phyloP scores from a whole-genome alignment of 805 yeast genomes.

The Monosporozyma unispora region DNA sequence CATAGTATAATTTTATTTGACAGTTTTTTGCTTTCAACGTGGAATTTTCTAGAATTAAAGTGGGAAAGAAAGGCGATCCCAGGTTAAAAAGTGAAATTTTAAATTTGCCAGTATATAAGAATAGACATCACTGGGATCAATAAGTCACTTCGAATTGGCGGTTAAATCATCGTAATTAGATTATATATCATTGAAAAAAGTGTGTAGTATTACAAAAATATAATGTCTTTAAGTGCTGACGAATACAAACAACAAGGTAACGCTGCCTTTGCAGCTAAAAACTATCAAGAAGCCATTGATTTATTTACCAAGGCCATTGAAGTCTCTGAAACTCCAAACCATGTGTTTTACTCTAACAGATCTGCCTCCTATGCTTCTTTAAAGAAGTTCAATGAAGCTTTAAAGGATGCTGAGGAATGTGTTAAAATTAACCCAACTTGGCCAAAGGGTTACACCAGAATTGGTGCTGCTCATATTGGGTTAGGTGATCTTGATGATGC shows the following conservation, averaged over 20 bases:
- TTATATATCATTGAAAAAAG: neutral
- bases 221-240: conserved; percentile 40
- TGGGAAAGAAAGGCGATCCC: neutral
- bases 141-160: neutral
- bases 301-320: conserved; percentile 81
- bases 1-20: neutral
- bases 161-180: neutral
- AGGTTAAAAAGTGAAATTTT: neutral
- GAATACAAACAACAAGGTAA: conserved; percentile 88
- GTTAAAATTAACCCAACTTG: conserved; percentile 72
- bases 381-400: conserved; percentile 63
- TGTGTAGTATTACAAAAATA: neutral
- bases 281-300: conserved; percentile 71
- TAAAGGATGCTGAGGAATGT: conserved; percentile 79
- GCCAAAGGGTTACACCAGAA: conserved; percentile 94
- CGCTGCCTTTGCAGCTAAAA: conserved; percentile 82
- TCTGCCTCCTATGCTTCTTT: conserved; percentile 84
- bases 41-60: conserved; percentile 5
- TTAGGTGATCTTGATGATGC: conserved; percentile 73
- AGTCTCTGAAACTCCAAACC: conserved; percentile 73
- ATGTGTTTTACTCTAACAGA: conserved; percentile 87
- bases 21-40: neutral
- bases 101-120: neutral
- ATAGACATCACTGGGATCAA: neutral
- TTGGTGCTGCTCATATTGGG: conserved; percentile 91